Evolutionary conservation across 208 protist genomes (phyloP), one percentile per base, ranked within the genome.

Genomic region (Trypanosoma cruzi): DNA sequence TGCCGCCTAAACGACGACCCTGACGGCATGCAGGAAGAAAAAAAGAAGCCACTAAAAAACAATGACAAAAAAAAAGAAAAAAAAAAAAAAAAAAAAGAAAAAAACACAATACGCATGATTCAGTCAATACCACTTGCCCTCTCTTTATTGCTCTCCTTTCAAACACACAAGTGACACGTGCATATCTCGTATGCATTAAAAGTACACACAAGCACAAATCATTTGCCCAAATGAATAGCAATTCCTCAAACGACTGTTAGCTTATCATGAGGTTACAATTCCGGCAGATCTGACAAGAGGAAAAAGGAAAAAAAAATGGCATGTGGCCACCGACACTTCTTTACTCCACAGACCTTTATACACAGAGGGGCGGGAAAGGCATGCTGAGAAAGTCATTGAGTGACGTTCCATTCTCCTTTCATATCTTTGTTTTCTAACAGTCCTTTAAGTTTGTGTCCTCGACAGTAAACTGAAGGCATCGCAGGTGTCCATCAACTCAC

Each of bases 401-500:
- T 52, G 31, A 13, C 4, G 31, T 1, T 7, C n/a, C n/a, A n/a
- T n/a, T n/a, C 31, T 14, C 29, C 16, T 24, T 46, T 46, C 46
- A 24, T 46, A 14, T 22, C 20, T 52, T 34, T 64, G 20, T 52
- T 64, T 64, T 53, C 26, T 29, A 64, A 50, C 11, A 22, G 24
- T n/a, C n/a, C 24, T 46, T 34, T 32, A 61, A 26, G n/a, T n/a
- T 58, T 22, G 28, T 24, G n/a, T 52, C 16, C n/a, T 11, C 11
- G 7, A 52, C 0, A 36, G 14, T 13, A 4, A 14, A 37, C 40
- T 53, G 10, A 65, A 32, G 28, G 18, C 22, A 65, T 22, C 29
- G 55, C 60, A 65, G 1, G 2, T 22, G 20, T 65, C 46, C 6
- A 37, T 65, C 24, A 65, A 26, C 29, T 55, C 60, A 40, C 44